Evolutionary conservation across 2,329 filamentous ascomycete species (phyloP).

Genomic region (Orbilia quercus): DNA sequence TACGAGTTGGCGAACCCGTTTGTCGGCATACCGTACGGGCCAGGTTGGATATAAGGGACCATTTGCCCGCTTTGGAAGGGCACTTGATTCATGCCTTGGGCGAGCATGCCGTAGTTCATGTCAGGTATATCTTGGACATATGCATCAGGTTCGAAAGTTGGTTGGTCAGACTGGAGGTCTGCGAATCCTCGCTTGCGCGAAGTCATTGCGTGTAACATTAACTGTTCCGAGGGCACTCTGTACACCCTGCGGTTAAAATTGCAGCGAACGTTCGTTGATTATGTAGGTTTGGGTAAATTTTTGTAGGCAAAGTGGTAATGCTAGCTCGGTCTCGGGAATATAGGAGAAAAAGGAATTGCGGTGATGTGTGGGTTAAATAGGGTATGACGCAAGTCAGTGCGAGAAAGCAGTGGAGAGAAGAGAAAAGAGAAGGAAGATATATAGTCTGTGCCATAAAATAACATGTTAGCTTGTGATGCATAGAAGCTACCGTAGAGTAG

Average conservation of each 20-base stretch:
- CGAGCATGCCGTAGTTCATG: slow-evolving; percentile 46
- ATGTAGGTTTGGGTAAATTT: slow-evolving; percentile 3
- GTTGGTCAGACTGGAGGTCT: slow-evolving; percentile 51
- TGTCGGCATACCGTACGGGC: slow-evolving; percentile 29
- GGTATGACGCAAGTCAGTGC: slow-evolving; percentile 34
- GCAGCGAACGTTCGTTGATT: not conserved
- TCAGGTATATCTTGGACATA: slow-evolving; percentile 44
- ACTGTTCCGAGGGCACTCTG: slow-evolving; percentile 36
- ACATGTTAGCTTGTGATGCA: slow-evolving; percentile 39
- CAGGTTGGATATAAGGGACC: slow-evolving; percentile 49
- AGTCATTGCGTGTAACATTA: slow-evolving; percentile 54
- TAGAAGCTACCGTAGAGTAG: slow-evolving; percentile 38
- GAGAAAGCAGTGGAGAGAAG: slow-evolving; percentile 24
- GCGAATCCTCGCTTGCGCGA: slow-evolving; percentile 55
- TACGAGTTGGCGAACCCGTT: slow-evolving; percentile 44
- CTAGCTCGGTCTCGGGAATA: slow-evolving; percentile 19
- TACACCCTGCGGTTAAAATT: slow-evolving; percentile 15
- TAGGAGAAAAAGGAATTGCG: slow-evolving; percentile 25
- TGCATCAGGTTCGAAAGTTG: slow-evolving; percentile 42
- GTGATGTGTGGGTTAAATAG: slow-evolving; percentile 2
- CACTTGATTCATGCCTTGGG: slow-evolving; percentile 43
- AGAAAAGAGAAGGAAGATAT: slow-evolving; percentile 21
- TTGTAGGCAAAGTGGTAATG: slow-evolving; percentile 26
- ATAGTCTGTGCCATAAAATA: slow-evolving; percentile 27
- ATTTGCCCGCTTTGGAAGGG: slow-evolving; percentile 46